Evolutionary conservation across 2,329 filamentous ascomycete species (phyloP), one percentile per base, ranked within the genome.

Genomic region (Arthrinium phaeospermum): DNA sequence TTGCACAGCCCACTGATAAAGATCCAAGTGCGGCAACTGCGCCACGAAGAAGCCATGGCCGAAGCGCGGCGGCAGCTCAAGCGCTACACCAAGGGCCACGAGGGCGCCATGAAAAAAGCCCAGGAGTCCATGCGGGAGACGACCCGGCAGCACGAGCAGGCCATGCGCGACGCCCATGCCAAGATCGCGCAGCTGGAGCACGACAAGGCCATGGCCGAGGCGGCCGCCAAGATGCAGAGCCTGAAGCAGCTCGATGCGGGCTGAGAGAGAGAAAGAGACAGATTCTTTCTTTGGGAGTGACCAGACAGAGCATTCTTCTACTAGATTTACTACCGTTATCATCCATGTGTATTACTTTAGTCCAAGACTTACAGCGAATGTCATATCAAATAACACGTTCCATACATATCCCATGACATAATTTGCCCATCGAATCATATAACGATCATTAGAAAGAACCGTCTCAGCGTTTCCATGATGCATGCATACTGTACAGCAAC

Each of bases 381-480:
- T 67, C 19, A 30, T 68, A 27, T n/a, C 16, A 44, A 68, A 46
- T 68, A 22, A 68, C 67, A 47, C 41, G 3, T 34, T 34, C 64
- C 64, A n/a, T 67, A 14, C 64, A 30, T 68, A 27, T 68, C n/a
- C 13, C 45, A 30, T 68, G 45, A 47, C n/a, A 30, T 68, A n/a
- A 41, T 2, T 34, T 14, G 24, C 67, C 67, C 44, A 14, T 22
- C 24, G 41, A 14, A 68, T 47, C 67, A 27, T 27, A 27, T 22
- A 67, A 47, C 44, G 27, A 68, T 30, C 67, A 27, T 47, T 19
- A 68, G 8, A 19, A 68, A 34, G 41, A 68, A 68, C 67, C 67
- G 67, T 68, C 44, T 68, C 67, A n/a, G 27, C 67, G 45, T 68
- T 68, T 46, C 67, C 67, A 47, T 68, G 41, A 30, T 68, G 37